Evolutionary conservation across 495 filamentous ascomycete genomes (phyloP), one percentile per base, ranked within the genome.

Genomic region (Hypoxylon cercidicola): DNA sequence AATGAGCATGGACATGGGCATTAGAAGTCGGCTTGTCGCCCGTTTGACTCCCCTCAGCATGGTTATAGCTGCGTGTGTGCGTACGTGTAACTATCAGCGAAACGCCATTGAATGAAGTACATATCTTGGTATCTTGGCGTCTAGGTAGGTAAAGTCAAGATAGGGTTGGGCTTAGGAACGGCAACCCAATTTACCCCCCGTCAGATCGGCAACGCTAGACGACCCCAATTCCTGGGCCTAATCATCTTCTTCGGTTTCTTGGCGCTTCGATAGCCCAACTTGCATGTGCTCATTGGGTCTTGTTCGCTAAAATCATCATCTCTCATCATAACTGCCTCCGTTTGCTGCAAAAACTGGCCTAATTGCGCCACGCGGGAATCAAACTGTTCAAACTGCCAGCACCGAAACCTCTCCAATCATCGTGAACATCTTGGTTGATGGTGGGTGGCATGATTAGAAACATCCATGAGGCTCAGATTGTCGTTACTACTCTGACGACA

Each of bases 381-480:
- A n/a, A n/a, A n/a, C n/a, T n/a, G n/a, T n/a, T 43, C 21, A 45
- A 50, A 54, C 25, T 41, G 41, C 20, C 11, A 50, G 41, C 37
- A 30, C 59, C 43, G 10, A 51, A 16, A 13, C 35, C 37, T 47
- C 48, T 48, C 57, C 18, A 53, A 44, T 28, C 48, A 61, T 55
- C 19, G 43, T 48, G 32, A 32, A 54, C 13, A 2, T 23, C n/a
- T 41, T 30, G 15, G 20, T 52, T 13, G 16, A 23, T 62, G 41
- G 48, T 43, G 41, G 40, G 51, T 35, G 11, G n/a, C 43, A 58
- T 54, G 43, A 35, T 47, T 16, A 54, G 28, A n/a, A 56, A 32
- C 20, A 55, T 47, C 52, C 44, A 34, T 60, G 55, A 68, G 65
- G 65, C 65, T 68, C 59, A 59, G 59, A 60, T n/a, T 55, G 21